Evolutionary conservation across 805 yeast species (phyloP), one percentile per base, ranked within the genome.

Genomic region (Lipomyces anomalus): DNA sequence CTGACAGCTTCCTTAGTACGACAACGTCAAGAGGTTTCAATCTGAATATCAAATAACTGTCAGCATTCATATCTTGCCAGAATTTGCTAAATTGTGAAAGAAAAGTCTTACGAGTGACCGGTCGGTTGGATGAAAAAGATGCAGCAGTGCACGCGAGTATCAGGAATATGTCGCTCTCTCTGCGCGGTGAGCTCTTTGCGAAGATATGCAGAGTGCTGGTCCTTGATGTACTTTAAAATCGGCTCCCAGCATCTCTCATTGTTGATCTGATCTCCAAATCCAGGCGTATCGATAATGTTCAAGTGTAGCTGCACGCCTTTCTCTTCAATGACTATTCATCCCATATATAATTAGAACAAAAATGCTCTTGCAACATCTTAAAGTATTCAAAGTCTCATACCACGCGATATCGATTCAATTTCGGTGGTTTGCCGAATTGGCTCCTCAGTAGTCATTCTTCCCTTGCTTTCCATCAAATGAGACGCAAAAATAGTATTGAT

Each of bases 271-370:
- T 92, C 98, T 33, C 96, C 97, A 71, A 87, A 92, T 13, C 97
- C 97, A 18, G 97, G 97, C 2, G 98, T 92, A 64, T 92, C 98
- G 62, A 92, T 85, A 45, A 92, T 80, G 59, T 87, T 89, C 53
- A 92, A 70, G 59, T 82, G 82, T 63, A 92, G 77, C 52, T 81
- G 79, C 46, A 92, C 97, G 55, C 84, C 84, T 64, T 87, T 88
- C 67, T 92, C 98, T 46, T 79, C 67, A 54, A 92, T 73, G 16
- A 75, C 73, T 51, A 20, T 2, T 78, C n/a, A n/a, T n/a, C 21
- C n/a, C 18, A 22, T 35, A 43, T n/a, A 44, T 13, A 37, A 16
- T 4, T 22, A 9, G 22, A 40, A 18, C 38, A 4, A 9, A 7
- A 16, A 37, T 7, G 7, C 9, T 37, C n/a, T 22, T 11, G 21